Conservation (phyloP, 2,329 filamentous ascomycete species). For the Phyllosticta citribraziliensis region DNA sequence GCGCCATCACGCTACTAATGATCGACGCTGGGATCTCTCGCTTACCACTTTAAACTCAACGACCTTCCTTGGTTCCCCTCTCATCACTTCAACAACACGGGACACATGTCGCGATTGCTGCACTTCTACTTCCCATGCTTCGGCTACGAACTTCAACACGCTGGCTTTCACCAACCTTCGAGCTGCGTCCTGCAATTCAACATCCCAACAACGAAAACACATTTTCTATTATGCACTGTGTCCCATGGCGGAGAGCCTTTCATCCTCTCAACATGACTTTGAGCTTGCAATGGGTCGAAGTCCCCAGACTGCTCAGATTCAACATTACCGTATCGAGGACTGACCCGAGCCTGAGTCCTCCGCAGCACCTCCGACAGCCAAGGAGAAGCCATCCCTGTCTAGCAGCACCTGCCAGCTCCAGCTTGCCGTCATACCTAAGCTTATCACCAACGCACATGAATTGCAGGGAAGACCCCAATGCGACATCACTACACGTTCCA, state of each 20-base stretch:
- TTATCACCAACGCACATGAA: neutral
- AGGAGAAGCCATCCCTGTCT: neutral
- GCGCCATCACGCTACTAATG: neutral
- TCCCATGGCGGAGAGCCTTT: too few species aligned
- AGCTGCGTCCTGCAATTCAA: too few species aligned
- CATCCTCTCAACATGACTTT: too few species aligned
- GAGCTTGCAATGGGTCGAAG: too few species aligned
- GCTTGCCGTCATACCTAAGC: neutral
- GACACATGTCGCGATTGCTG: neutral
- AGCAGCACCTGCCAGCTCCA: neutral
- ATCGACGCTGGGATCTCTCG: neutral
- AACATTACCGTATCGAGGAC: neutral
- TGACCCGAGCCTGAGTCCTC: neutral
- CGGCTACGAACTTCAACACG: too few species aligned
- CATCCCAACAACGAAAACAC: too few species aligned
- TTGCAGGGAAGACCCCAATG: neutral
- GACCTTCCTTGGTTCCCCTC: neutral
- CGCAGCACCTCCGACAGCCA: neutral
- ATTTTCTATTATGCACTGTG: too few species aligned
- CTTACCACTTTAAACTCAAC: neutral
- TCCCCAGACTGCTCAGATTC: too few species aligned
- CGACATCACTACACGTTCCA: neutral
- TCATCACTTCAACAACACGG: neutral
- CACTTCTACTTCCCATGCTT: neutral
- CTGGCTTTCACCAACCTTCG: too few species aligned